Percentiles rank a stretch among this genome's conserved stretches.
Conservation (phyloP, 2,329 filamentous ascomycete species). For the Ophiocordyceps camponoti-floridani region DNA sequence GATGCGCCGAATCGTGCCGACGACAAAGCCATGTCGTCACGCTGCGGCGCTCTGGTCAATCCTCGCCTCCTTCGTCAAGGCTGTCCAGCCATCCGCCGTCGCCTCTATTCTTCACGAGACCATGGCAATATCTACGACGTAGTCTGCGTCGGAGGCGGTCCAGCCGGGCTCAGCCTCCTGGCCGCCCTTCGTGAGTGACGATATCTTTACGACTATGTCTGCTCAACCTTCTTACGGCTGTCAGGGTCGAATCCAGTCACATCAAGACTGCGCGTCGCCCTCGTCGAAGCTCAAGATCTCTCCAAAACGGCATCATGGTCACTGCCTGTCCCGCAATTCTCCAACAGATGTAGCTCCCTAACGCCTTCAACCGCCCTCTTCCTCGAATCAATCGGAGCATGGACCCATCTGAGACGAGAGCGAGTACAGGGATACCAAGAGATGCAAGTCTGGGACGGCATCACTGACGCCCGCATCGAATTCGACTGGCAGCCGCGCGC, state of each 20-base stretch:
- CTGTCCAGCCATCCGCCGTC: constrained; percentile 22
- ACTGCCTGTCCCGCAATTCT: constrained; percentile 52
- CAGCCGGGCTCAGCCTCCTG: constrained; percentile 70
- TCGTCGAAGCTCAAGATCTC: constrained; percentile 82
- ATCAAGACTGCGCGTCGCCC: constrained; percentile 61
- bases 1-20: background rate
- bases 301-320: constrained; percentile 48
- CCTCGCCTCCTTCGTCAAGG: constrained; percentile 25
- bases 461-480: constrained; percentile 70
- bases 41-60: constrained; percentile 7
- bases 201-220: background rate
- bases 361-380: constrained; percentile 79
- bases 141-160: constrained; percentile 78
- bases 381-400: constrained; percentile 68
- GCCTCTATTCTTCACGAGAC: constrained; percentile 21
- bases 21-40: background rate
- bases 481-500: constrained; percentile 53
- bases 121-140: constrained; percentile 74
- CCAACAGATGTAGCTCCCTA: constrained; percentile 88
- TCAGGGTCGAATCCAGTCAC: constrained; percentile 63
- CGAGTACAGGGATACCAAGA: constrained; percentile 79
- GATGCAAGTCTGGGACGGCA: constrained; percentile 98
- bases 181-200: constrained; percentile 47
- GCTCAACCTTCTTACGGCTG: background rate
- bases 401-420: constrained; percentile 53